Evolutionary conservation across 1,284 basidiomycete species (phyloP), one percentile per base, ranked within the genome.

Genomic region (Xanthoconium separans): DNA sequence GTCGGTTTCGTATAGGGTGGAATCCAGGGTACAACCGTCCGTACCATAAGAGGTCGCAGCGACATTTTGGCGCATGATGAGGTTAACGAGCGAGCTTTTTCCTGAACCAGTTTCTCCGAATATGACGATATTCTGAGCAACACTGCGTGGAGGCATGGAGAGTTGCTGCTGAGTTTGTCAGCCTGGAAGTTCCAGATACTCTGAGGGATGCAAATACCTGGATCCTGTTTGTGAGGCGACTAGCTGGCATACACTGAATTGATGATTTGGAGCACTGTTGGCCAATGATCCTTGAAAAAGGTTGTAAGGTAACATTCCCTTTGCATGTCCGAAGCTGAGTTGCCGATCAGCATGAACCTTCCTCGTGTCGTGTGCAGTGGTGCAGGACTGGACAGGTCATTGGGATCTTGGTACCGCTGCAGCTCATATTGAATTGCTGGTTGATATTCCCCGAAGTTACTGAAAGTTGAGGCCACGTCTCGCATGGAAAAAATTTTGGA

Each of bases 101-200:
- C 66, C 72, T 33, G 67, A 64, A 31, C 70, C 70, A 9, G 71
- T 65, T 54, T 73, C 58, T 39, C 64, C 51, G 30, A 72, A 61
- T 50, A 70, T 53, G 54, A 68, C 55, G 22, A 70, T 52, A 54
- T 71, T 59, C 27, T 66, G 63, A 37, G 45, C 34, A 40, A 46
- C 34, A 48, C 54, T 37, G 45, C 18, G 45, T 37, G 54, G 39
- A 45, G 55, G 20, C 66, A 68, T 65, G 41, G 46, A 22, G 22
- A 39, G 16, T 60, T 61, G 22, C 40, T 30, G 6, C 42, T 13
- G 5, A 24, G 18, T 41, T 56, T 11, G 42, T 65, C 33, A 61
- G 51, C 44, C 42, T 18, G 3, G 11, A 48, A 34, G 33, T 39
- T 41, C 9, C 10, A 40, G 44, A 44, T 15, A 15, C n/a, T 47